Conservation (phyloP, 1,139 yeast genomes). For the Debaryomycetaceae sp. region DNA sequence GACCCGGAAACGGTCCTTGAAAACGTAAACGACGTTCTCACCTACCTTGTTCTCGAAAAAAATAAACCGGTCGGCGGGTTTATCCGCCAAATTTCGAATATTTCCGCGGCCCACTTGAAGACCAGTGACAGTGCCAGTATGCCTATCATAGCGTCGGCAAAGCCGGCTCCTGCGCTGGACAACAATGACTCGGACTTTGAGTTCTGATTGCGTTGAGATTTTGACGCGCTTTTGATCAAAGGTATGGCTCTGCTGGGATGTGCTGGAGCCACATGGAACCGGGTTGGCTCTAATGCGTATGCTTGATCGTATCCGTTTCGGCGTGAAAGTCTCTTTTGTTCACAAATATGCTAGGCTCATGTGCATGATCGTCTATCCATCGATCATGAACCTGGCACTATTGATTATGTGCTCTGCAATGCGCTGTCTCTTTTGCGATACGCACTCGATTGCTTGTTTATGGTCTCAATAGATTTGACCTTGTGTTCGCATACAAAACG, state of each 20-base stretch:
- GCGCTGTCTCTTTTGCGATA: too few species aligned
- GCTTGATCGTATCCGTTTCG: too few species aligned
- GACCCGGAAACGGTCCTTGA: conserved; percentile 30
- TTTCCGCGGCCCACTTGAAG: conserved; percentile 46
- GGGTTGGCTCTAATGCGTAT: too few species aligned
- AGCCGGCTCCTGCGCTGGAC: conserved; percentile 9
- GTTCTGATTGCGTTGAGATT: neutral
- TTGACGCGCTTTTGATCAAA: neutral
- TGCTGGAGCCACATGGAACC: too few species aligned
- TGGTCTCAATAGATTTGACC: too few species aligned
- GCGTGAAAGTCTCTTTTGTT: too few species aligned
- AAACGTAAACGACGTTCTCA: conserved; percentile 46
- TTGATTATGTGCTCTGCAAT: too few species aligned
- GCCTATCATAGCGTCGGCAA: conserved; percentile 18
- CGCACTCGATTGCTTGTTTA: too few species aligned
- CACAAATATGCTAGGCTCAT: too few species aligned
- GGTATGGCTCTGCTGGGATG: neutral
- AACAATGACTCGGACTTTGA: conserved; percentile 23
- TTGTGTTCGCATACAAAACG: too few species aligned
- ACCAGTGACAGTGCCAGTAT: conserved; percentile 56
- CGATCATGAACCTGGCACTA: too few species aligned
- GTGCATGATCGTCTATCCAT: too few species aligned
- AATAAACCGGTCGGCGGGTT: conserved; percentile 52
- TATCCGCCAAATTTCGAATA: conserved; percentile 26
- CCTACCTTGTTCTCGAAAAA: conserved; percentile 37